Base-by-base conservation (phyloP, 768 basidiomycete species). In the Coprinopsis sp. region DNA sequence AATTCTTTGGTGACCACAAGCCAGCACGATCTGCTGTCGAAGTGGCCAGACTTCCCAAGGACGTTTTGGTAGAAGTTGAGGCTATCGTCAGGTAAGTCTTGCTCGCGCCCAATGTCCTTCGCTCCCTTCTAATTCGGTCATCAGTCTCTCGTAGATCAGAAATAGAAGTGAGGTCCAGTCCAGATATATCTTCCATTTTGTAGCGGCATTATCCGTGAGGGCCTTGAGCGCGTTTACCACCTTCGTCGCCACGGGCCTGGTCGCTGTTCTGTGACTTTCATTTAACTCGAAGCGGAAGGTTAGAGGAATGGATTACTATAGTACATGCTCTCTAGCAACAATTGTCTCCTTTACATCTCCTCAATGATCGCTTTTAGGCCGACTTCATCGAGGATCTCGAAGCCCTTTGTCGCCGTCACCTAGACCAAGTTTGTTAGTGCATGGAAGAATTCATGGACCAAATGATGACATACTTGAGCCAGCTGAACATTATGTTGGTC, bases 401-500 rank as follows among this genome's bases (percentile, higher is more conserved):
- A 97, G n/a, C 94, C 94, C 46, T 76, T 79, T 33, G 67, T 73
- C 37, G 68, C 64, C 46, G 91, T 94, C n/a, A 97, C 90, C 88
- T 91, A 55, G 19, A 25, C 19, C 29, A 41, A 13, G 21, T 31
- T 38, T 33, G 44, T 46, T 18, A 47, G 18, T 11, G n/a, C 37
- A 47, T 19, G 16, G 27, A 31, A 30, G 38, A 37, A 44, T 21
- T 18, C 48, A 47, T 21, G 25, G 1, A 40, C 23, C 22, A 12
- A 45, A 21, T 24, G 28, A 48, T 34, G 46, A 42, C 37, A 14
- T 44, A 87, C 94, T 77, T 94, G 92, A 43, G 95, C 93, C 12
- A 99, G 75, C 65, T 98, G 94, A 21, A 98, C 94, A 56, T 99
- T 98, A 71, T 97, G 94, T 57, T 96, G 91, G 67, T 98, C 95